Evolutionary conservation across 108 stramenopile species (phyloP).

Genomic region (Cylindrotheca closterium): DNA sequence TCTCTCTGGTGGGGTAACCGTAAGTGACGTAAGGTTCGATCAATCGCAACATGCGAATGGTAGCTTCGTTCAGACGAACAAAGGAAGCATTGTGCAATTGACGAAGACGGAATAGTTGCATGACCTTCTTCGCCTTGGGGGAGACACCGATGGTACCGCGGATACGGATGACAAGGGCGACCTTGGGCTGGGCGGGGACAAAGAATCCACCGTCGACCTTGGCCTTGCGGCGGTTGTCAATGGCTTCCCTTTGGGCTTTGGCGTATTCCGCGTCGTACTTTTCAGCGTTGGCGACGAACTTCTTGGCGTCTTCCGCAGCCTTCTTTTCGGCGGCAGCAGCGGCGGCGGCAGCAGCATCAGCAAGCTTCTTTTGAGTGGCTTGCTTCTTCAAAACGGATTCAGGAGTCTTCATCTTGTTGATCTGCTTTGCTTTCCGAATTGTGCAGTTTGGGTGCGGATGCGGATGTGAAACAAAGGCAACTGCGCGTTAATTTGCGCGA

Average conservation of each 20-base stretch:
- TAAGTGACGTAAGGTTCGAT: conserved; percentile 99
- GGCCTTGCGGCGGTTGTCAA: conserved; percentile 95
- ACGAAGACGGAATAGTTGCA: conserved; percentile 99
- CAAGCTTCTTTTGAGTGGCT: conserved; percentile 91
- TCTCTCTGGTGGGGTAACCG: conserved; percentile 95
- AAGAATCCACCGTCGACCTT: conserved; percentile 95
- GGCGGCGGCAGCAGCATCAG: conserved; percentile 64
- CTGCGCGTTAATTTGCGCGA: too few species aligned
- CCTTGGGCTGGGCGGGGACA: conserved; percentile 96
- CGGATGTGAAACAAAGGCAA: too few species aligned
- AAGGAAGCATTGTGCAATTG: conserved; percentile 99
- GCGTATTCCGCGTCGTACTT: conserved; percentile 96
- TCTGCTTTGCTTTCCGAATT: too few species aligned
- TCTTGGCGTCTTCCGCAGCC: conserved; percentile 76
- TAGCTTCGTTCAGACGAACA: conserved; percentile 98
- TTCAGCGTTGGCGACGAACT: conserved; percentile 84
- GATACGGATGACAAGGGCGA: conserved; percentile 96
- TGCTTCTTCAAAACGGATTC: conserved; percentile 98
- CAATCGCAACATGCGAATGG: conserved; percentile 98
- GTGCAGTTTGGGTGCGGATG: too few species aligned
- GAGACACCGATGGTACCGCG: conserved; percentile 99
- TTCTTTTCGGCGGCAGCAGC: conserved; percentile 78
- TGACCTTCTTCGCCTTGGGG: conserved; percentile 99
- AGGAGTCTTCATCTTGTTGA: conserved; percentile 93
- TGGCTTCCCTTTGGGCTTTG: conserved; percentile 74